phyloP scores from a whole-genome alignment of 495 filamentous ascomycete genomes.

The Glarea lozoyensis region DNA sequence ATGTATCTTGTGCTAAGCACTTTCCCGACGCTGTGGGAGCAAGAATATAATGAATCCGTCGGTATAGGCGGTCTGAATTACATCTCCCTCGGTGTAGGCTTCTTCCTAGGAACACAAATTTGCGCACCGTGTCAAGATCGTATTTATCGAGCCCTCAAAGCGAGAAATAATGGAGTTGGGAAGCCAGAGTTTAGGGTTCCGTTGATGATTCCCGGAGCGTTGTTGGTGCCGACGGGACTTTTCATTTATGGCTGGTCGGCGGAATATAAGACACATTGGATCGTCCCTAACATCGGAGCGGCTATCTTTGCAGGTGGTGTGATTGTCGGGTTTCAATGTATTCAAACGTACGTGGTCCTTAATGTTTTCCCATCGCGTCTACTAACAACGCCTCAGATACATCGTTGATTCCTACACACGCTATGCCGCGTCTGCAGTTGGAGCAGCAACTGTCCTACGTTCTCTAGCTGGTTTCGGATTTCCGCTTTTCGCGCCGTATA shows the following conservation, averaged over 20 bases:
- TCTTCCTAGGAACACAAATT: slow-evolving; percentile 35
- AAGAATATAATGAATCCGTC: slow-evolving; percentile 48
- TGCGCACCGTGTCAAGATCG: slow-evolving; percentile 48
- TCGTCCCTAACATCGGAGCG: slow-evolving; percentile 63
- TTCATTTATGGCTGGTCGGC: slow-evolving; percentile 69
- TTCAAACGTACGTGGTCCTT: slow-evolving; percentile 69
- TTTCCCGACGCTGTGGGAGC: slow-evolving; percentile 40
- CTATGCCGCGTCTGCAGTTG: slow-evolving; percentile 66
- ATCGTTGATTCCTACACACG: slow-evolving; percentile 68
- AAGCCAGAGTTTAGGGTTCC: slow-evolving; percentile 62
- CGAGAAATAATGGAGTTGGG: slow-evolving; percentile 44
- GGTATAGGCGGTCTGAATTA: slow-evolving; percentile 59
- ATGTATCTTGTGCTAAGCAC: slow-evolving; percentile 51
- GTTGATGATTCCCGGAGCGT: slow-evolving; percentile 46
- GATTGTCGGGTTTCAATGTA: slow-evolving; percentile 60
- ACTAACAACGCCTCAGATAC: too few relatives aligned
- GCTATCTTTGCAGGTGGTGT: slow-evolving; percentile 47
- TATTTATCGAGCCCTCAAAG: slow-evolving; percentile 55
- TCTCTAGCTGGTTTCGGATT: slow-evolving; percentile 66
- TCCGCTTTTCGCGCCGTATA: slow-evolving; percentile 62
- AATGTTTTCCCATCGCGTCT: too few relatives aligned
- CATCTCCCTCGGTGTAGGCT: slow-evolving; percentile 48
- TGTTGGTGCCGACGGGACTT: slow-evolving; percentile 54
- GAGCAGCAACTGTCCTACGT: slow-evolving; percentile 56
- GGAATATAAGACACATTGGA: slow-evolving; percentile 55